Percentiles rank a stretch among this genome's conserved stretches.
These are phyloP conservation scores for Eucalyptus sideroxylon DNA, from an alignment of 345 rosid genomes.

Conservation along the genomic window DNA sequence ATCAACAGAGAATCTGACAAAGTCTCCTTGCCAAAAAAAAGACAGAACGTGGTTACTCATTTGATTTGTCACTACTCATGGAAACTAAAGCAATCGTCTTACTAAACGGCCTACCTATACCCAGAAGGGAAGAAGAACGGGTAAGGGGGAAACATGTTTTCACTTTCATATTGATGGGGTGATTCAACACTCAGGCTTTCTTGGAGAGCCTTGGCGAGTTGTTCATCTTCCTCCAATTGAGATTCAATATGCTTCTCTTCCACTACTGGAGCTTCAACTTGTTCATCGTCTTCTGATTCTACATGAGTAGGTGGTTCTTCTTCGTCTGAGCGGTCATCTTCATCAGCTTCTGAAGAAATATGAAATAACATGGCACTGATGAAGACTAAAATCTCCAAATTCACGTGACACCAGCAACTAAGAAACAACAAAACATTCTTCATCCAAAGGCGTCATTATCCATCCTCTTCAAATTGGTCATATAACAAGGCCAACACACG, in stretches of 20 bases:
- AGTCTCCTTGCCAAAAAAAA: background rate
- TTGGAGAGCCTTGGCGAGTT: slow-evolving; percentile 82
- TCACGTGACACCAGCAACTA: background rate
- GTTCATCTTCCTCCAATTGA: slow-evolving; percentile 89
- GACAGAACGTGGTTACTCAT: background rate
- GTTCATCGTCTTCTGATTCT: background rate
- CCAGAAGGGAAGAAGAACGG: slow-evolving; percentile 42
- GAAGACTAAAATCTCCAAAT: background rate
- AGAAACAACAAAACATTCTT: background rate
- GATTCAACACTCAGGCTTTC: slow-evolving; percentile 53
- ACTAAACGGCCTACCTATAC: slow-evolving; percentile 37
- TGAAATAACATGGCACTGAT: background rate
- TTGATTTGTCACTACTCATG: background rate
- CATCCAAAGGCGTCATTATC: background rate
- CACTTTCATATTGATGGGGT: slow-evolving; percentile 41
- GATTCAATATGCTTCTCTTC: slow-evolving; percentile 1
- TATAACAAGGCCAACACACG: background rate
- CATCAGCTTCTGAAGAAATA: background rate
- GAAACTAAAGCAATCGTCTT: background rate
- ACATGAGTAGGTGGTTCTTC: background rate
- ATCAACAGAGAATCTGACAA: background rate
- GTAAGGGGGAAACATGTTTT: slow-evolving; percentile 34
- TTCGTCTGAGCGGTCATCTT: background rate
- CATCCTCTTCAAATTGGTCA: background rate
- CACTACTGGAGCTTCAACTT: background rate